Evolutionary conservation across 129 eudicot genomes (phyloP).

Genomic region (Chrysanthemum lavandulifolium): DNA sequence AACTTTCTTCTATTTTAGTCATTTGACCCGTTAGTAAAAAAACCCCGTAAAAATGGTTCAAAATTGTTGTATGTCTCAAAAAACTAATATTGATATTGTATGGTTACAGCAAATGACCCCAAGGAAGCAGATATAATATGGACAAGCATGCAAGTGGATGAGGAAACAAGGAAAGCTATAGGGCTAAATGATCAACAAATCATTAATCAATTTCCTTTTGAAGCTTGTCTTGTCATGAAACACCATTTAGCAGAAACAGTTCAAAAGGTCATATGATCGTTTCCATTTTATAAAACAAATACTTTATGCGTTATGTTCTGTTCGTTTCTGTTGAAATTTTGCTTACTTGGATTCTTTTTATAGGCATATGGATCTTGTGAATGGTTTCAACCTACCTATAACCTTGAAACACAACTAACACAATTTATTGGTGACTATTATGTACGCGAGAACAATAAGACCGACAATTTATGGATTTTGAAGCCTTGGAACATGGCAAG

Average conservation of each 20-base stretch:
- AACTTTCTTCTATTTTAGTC: too few species aligned
- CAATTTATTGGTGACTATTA: constrained; percentile 81
- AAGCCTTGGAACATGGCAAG: constrained; percentile 99
- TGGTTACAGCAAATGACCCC: constrained; percentile 66
- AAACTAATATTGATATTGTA: constrained; percentile 8
- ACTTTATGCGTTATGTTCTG: neutral
- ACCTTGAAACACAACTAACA: constrained; percentile 81
- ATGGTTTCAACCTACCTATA: constrained; percentile 96
- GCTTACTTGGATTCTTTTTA: constrained; percentile 17
- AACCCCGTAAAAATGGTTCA: too few species aligned
- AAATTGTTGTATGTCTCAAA: neutral
- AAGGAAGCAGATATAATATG: constrained; percentile 92
- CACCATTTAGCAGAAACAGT: constrained; percentile 95
- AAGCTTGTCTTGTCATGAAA: constrained; percentile 98
- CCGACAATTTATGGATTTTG: constrained; percentile 82
- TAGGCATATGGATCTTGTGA: constrained; percentile 82
- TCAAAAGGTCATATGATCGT: constrained; percentile 54
- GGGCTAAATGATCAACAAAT: constrained; percentile 75
- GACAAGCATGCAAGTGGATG: constrained; percentile 90
- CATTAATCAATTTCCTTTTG: constrained; percentile 93
- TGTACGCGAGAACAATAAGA: constrained; percentile 60
- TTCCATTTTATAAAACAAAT: neutral
- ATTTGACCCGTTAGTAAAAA: too few species aligned
- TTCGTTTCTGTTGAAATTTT: constrained; percentile 2
- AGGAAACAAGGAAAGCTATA: constrained; percentile 66